These are phyloP conservation scores for Tricladium varicosporioides DNA, from an alignment of 2,329 filamentous ascomycete species.

Conservation along the genomic window DNA sequence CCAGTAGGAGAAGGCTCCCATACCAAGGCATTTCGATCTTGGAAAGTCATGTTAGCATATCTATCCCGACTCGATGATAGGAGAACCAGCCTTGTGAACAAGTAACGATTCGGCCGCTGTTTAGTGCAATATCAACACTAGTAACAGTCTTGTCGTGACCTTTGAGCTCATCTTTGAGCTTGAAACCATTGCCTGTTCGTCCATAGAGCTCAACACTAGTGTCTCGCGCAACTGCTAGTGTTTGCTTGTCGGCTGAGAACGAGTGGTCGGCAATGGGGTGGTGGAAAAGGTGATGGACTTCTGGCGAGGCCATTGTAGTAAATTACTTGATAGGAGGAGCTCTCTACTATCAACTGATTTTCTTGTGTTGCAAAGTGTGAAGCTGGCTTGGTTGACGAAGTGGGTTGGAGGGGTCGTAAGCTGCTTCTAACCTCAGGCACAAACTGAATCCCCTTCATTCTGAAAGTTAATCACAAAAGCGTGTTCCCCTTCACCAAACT, in stretches of 20 bases:
- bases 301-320: slow-evolving; percentile 70
- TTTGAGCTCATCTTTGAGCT: slow-evolving; percentile 89
- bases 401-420: not conserved
- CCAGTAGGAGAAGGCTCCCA: slow-evolving; percentile 92
- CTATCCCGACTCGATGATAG: not conserved
- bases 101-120: slow-evolving; percentile 89
- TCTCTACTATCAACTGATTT: slow-evolving; percentile 83
- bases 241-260: slow-evolving; percentile 88
- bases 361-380: slow-evolving; percentile 8
- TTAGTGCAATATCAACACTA: slow-evolving; percentile 90
- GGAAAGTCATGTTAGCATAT: slow-evolving; percentile 8
- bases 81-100: slow-evolving; percentile 80
- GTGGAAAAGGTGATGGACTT: slow-evolving; percentile 97
- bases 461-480: not conserved
- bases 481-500: not conserved
- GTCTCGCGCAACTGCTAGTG: slow-evolving; percentile 87
- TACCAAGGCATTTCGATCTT: slow-evolving; percentile 95
- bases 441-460: not conserved
- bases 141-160: slow-evolving; percentile 98
- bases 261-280: slow-evolving; percentile 96
- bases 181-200: slow-evolving; percentile 70
- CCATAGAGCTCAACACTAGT: slow-evolving; percentile 86
- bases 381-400: not conserved
- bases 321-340: slow-evolving; percentile 76
- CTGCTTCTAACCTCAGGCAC: not conserved